These are phyloP conservation scores for Drechslerella stenobrocha DNA, from an alignment of 2,329 filamentous ascomycete species.

Conservation along the genomic window DNA sequence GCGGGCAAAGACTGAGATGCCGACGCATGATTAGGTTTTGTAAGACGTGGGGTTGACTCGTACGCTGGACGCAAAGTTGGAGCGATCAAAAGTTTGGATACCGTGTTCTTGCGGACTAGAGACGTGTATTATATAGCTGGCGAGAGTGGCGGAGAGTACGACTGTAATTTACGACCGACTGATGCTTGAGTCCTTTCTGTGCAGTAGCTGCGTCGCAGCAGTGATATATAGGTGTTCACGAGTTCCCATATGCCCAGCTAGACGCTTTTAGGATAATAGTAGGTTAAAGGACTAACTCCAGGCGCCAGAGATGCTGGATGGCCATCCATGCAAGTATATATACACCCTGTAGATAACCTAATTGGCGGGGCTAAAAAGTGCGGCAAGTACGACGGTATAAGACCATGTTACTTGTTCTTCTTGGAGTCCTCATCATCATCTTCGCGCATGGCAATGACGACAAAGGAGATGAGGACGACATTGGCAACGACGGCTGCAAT, in stretches of 20 bases:
- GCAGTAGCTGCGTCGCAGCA: no score
- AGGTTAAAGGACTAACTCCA: no score
- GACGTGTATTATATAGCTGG: background rate
- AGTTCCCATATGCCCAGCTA: no score
- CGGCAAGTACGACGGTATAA: background rate
- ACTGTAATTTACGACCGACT: no score
- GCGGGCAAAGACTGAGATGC: slow-evolving; percentile 89
- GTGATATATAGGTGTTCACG: no score
- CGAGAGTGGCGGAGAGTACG: slow-evolving; percentile 13
- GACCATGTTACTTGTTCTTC: slow-evolving; percentile 59
- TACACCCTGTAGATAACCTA: no score
- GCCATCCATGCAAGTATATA: no score
- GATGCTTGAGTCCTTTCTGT: background rate
- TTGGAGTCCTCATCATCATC: slow-evolving; percentile 65
- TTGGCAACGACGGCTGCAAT: slow-evolving; percentile 88
- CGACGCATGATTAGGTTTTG: slow-evolving; percentile 65
- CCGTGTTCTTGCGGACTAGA: background rate
- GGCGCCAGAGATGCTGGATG: no score
- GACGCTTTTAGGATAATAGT: no score
- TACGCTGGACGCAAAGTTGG: background rate
- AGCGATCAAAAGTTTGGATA: background rate
- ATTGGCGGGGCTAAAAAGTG: no score
- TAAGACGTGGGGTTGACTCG: no score
- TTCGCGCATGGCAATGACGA: slow-evolving; percentile 87
- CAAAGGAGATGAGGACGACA: slow-evolving; percentile 83